Evolutionary conservation across 2,329 filamentous ascomycete species (phyloP).

Genomic region (Fonsecaea monophora): DNA sequence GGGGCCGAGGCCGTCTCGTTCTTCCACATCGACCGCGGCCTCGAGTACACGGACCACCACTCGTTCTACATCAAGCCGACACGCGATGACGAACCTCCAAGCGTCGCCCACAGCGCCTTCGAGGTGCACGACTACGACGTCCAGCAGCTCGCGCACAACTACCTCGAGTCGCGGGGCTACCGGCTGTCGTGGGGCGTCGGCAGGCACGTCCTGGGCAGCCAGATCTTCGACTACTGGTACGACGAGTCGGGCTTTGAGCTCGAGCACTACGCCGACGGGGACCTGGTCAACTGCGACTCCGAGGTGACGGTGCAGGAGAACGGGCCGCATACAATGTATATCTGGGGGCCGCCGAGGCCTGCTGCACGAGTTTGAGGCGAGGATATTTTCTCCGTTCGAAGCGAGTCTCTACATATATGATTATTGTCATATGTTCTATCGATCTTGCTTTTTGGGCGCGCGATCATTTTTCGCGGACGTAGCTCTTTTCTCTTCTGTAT

Average conservation of each 20-base stretch:
- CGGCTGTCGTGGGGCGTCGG: slow-evolving; percentile 73
- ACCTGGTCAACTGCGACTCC: slow-evolving; percentile 48
- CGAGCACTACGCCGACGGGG: slow-evolving; percentile 74
- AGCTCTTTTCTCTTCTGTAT: background rate
- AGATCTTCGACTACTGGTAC: slow-evolving; percentile 76
- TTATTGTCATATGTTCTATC: background rate
- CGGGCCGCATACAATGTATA: slow-evolving; percentile 14
- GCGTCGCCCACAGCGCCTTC: slow-evolving; percentile 72
- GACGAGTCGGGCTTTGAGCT: slow-evolving; percentile 62
- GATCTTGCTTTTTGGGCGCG: background rate
- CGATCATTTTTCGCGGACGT: background rate
- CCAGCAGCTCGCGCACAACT: slow-evolving; percentile 73
- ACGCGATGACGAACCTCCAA: slow-evolving; percentile 41
- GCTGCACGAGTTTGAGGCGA: background rate
- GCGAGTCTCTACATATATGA: background rate
- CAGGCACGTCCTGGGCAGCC: slow-evolving; percentile 69
- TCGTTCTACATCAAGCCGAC: slow-evolving; percentile 51
- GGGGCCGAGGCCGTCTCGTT: slow-evolving; percentile 50
- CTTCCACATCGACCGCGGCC: slow-evolving; percentile 58
- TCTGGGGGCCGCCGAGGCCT: slow-evolving; percentile 17
- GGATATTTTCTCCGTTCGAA: background rate
- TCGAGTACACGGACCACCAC: slow-evolving; percentile 58
- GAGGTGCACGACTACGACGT: slow-evolving; percentile 76
- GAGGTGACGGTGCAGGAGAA: slow-evolving; percentile 35
- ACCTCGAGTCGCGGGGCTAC: slow-evolving; percentile 68